These are phyloP conservation scores for Eucalyptus camaldulensis DNA, from an alignment of 345 rosid genomes.

Conservation along the genomic window DNA sequence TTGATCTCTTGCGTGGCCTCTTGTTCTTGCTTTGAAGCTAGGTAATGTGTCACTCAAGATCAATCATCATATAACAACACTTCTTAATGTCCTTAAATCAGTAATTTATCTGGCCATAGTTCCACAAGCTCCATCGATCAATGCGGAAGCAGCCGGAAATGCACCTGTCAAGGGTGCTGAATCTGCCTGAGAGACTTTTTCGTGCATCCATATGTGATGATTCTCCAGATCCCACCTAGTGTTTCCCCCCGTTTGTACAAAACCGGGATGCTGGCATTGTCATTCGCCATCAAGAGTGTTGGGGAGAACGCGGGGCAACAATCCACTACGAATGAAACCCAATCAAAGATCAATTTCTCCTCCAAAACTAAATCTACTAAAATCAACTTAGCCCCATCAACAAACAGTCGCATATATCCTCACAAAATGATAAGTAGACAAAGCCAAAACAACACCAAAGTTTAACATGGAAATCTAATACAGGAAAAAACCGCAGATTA, in stretches of 20 bases:
- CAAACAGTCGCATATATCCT: no score
- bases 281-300: background rate
- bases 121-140: background rate
- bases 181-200: background rate
- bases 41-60: background rate
- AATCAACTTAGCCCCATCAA: no score
- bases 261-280: background rate
- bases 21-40: background rate
- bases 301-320: no score
- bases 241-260: background rate
- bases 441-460: no score
- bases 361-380: no score
- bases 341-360: no score
- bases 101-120: background rate
- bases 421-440: no score
- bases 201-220: background rate
- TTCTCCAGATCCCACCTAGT: background rate
- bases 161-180: background rate
- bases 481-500: fast-evolving
- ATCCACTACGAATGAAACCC: no score
- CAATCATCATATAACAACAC: background rate
- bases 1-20: background rate
- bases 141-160: background rate
- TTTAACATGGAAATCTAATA: fast-evolving
- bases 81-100: background rate